A percentile compares a stretch with the other conserved stretches of the same genome.
Evolutionary conservation across 2,329 filamentous ascomycete species (phyloP).

Genomic region (Cytospora paraplurivora): DNA sequence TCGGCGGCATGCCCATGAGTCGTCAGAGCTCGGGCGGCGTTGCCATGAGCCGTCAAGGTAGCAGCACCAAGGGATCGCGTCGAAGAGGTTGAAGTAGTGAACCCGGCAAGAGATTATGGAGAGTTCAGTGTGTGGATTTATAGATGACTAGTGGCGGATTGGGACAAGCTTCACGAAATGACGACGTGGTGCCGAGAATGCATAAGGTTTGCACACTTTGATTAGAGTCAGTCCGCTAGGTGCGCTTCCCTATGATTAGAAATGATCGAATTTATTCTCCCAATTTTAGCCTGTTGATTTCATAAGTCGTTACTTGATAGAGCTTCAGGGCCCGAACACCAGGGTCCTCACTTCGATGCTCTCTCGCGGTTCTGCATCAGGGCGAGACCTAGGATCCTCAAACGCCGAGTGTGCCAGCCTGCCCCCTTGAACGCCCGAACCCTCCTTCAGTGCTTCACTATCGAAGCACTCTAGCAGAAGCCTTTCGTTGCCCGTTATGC

Average conservation of each 20-base stretch:
- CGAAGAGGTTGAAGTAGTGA: constrained; percentile 31
- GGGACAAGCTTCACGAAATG: background rate
- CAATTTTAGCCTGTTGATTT: background rate
- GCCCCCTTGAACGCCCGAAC: constrained; percentile 53
- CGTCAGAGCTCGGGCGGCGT: constrained; percentile 59
- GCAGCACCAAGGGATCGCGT: constrained; percentile 52
- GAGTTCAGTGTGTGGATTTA: background rate
- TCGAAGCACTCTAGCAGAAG: constrained; percentile 80
- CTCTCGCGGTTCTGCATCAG: constrained; percentile 72
- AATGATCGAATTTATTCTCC: background rate
- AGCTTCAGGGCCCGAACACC: constrained; percentile 68
- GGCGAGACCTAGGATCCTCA: constrained; percentile 69
- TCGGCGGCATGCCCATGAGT: constrained; percentile 53
- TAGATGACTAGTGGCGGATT: background rate
- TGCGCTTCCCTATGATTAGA: background rate
- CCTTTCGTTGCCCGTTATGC: constrained; percentile 74
- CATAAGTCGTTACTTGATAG: background rate
- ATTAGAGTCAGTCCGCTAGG: constrained; percentile 10
- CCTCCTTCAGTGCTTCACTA: constrained; percentile 57
- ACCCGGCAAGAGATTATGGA: no score
- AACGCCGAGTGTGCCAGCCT: constrained; percentile 77
- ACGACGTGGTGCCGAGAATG: background rate
- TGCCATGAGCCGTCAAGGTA: constrained; percentile 59
- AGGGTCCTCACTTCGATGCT: constrained; percentile 88
- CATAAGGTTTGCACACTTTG: background rate